Percentiles rank a stretch among this genome's conserved stretches.
phyloP scores from a whole-genome alignment of 495 filamentous ascomycete genomes.

The Viridothelium virens region DNA sequence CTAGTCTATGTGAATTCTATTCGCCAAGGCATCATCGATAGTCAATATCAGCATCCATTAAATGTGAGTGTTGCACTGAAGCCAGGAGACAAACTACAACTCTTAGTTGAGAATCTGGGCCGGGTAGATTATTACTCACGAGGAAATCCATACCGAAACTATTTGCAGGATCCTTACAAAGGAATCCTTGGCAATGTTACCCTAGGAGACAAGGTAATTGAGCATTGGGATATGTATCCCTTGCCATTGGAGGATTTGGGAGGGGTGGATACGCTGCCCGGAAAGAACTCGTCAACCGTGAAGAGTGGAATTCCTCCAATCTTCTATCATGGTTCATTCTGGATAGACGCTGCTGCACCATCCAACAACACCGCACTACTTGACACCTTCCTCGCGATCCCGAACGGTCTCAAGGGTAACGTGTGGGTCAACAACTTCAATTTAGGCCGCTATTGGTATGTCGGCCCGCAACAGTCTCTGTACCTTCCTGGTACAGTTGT shows the following conservation, averaged over 20 bases:
- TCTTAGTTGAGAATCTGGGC: conserved; percentile 44
- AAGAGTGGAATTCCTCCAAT: conserved; percentile 26
- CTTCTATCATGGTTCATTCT: conserved; percentile 37
- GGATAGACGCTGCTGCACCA: background rate
- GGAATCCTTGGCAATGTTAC: conserved; percentile 43
- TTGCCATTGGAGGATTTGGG: conserved; percentile 32
- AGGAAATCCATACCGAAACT: conserved; percentile 36
- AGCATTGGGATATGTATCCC: conserved; percentile 38
- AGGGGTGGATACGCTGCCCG: background rate
- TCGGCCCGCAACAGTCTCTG: conserved; percentile 44
- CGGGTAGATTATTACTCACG: conserved; percentile 36
- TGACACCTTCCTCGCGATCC: conserved; percentile 41
- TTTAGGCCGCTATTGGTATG: conserved; percentile 42
- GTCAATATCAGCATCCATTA: conserved; percentile 34
- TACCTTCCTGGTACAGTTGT: conserved; percentile 37
- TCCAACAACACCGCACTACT: background rate
- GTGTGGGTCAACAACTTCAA: conserved; percentile 45
- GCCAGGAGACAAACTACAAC: conserved; percentile 35
- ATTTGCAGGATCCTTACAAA: conserved; percentile 24
- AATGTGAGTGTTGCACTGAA: conserved; percentile 32
- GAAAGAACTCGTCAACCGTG: background rate
- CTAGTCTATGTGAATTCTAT: conserved; percentile 41
- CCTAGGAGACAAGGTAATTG: conserved; percentile 29
- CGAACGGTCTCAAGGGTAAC: conserved; percentile 39
- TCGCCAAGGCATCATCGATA: conserved; percentile 40